A percentile compares a stretch with the other conserved stretches of the same genome.
Evolutionary conservation across 345 rosid genomes (phyloP).

Genomic region (Angophora floribunda): DNA sequence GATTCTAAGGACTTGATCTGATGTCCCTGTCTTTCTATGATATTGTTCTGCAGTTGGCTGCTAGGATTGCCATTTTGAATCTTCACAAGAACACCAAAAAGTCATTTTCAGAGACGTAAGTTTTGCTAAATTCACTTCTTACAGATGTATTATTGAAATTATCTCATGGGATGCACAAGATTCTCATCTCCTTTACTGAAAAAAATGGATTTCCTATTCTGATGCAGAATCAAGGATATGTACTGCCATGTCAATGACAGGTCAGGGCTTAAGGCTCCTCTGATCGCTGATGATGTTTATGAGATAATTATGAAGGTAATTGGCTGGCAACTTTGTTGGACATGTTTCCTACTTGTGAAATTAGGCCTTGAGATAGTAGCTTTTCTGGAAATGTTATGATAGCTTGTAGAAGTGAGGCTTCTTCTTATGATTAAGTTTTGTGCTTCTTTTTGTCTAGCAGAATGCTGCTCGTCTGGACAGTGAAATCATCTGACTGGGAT

Average conservation of each 20-base stretch:
- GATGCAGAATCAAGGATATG: slow-evolving; percentile 77
- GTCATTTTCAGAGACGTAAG: slow-evolving; percentile 95
- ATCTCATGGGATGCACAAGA: background rate
- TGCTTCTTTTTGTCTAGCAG: slow-evolving; percentile 18
- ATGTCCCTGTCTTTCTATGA: background rate
- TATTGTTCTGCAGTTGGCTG: slow-evolving; percentile 66
- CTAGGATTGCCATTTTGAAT: slow-evolving; percentile 93
- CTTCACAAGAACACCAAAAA: slow-evolving; percentile 95
- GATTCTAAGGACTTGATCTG: background rate
- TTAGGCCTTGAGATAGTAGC: background rate
- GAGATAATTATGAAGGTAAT: slow-evolving; percentile 82
- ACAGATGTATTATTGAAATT: background rate
- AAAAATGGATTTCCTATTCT: background rate
- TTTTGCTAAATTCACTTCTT: background rate
- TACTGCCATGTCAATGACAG: slow-evolving; percentile 58
- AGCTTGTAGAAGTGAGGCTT: background rate
- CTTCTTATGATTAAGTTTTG: background rate
- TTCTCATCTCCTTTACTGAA: background rate
- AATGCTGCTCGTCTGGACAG: slow-evolving; percentile 78
- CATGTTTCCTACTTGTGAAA: background rate
- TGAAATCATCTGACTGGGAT: slow-evolving; percentile 87
- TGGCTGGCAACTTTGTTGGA: background rate
- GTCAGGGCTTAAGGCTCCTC: slow-evolving; percentile 70
- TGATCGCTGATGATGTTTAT: slow-evolving; percentile 86
- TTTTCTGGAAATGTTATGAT: background rate